Conservation (phyloP, 2,329 filamentous ascomycete genomes). For the Pseudogymnoascus sp. region DNA sequence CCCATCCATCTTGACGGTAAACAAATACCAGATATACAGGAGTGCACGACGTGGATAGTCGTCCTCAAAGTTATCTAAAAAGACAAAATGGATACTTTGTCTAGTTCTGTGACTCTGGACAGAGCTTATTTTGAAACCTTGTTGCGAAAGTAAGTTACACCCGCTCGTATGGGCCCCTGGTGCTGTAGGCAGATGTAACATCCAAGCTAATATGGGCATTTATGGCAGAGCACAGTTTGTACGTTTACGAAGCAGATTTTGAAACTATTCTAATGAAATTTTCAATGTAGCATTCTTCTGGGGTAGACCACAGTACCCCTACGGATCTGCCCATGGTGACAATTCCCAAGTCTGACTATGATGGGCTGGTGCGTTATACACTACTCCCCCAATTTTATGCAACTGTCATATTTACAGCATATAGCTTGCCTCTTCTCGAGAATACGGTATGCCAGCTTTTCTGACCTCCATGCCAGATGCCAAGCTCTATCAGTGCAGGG, state of each 20-base stretch:
- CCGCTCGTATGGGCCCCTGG: not conserved
- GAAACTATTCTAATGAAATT: slow-evolving; percentile 7
- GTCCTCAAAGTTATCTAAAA: not conserved
- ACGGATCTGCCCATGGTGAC: slow-evolving; percentile 35
- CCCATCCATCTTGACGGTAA: not conserved
- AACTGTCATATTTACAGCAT: not conserved
- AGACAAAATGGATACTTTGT: not conserved
- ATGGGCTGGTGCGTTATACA: slow-evolving; percentile 39
- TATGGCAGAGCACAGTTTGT: slow-evolving; percentile 37
- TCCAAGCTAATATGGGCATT: not conserved
- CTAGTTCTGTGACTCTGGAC: slow-evolving; percentile 45
- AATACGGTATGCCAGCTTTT: slow-evolving; percentile 42
- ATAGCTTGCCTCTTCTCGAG: slow-evolving; percentile 30
- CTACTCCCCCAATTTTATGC: not conserved
- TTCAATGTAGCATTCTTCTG: slow-evolving; percentile 31
- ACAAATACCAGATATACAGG: not conserved
- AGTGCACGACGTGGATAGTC: not conserved
- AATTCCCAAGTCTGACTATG: slow-evolving; percentile 54
- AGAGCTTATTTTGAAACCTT: slow-evolving; percentile 54
- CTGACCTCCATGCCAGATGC: not conserved
- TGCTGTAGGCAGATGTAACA: not conserved
- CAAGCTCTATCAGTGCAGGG: not conserved
- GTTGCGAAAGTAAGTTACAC: slow-evolving; percentile 45
- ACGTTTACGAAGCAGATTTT: slow-evolving; percentile 23
- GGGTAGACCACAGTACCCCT: slow-evolving; percentile 29